A percentile compares a stretch with the other conserved stretches of the same genome.
Evolutionary conservation across 129 eudicot genomes (phyloP).

Genomic region (Arctium lappa): DNA sequence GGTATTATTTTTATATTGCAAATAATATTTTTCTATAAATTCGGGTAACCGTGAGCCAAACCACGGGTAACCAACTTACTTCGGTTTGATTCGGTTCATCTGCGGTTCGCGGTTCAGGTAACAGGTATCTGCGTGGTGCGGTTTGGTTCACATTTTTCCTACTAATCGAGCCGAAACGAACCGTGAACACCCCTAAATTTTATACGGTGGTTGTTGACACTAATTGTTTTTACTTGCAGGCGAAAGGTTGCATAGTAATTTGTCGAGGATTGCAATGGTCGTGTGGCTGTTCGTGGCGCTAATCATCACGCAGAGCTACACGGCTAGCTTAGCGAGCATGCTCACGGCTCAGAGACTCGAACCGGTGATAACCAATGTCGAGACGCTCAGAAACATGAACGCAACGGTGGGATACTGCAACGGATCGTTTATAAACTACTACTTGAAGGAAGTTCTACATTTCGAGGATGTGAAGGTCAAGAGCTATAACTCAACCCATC

Average conservation of each 20-base stretch:
- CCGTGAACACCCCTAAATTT: too few species aligned
- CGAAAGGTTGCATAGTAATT: constrained; percentile 42
- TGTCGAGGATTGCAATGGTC: constrained; percentile 43
- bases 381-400: constrained; percentile 34
- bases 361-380: constrained; percentile 35
- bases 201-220: not conserved
- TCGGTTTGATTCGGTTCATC: too few species aligned
- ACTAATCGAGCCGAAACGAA: too few species aligned
- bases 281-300: constrained; percentile 60
- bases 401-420: constrained; percentile 37
- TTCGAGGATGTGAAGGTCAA: constrained; percentile 17
- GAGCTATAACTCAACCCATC: constrained; percentile 26
- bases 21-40: too few species aligned
- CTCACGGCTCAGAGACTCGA: constrained; percentile 53
- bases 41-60: too few species aligned
- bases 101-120: too few species aligned
- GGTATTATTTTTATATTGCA: too few species aligned
- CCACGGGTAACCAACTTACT: too few species aligned
- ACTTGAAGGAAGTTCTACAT: constrained; percentile 17
- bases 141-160: too few species aligned
- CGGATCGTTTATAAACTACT: constrained; percentile 30
- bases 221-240: constrained; percentile 21
- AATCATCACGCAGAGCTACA: constrained; percentile 55
- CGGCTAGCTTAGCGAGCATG: constrained; percentile 65
- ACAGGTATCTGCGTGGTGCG: too few species aligned